These are phyloP conservation scores for Alternaria brassicae DNA, from an alignment of 2,329 filamentous ascomycete genomes.

Conservation along the genomic window DNA sequence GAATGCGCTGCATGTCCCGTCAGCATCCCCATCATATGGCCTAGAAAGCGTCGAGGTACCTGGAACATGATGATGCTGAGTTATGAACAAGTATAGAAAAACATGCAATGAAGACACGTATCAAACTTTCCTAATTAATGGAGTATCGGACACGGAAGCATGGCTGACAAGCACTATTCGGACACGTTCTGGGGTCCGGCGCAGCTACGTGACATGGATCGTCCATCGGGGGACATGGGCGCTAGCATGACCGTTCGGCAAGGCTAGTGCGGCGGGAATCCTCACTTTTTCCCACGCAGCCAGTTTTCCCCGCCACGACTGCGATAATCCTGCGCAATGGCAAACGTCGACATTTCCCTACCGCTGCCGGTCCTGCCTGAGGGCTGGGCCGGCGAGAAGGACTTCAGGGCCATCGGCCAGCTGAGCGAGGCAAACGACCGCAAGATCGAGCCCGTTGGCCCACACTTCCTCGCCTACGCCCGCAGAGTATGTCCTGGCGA, in stretches of 20 bases:
- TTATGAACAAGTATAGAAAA: conserved; percentile 21
- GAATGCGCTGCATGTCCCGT: conserved; percentile 68
- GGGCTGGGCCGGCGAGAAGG: conserved; percentile 86
- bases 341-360: conserved; percentile 67
- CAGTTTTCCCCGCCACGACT: conserved; percentile 15
- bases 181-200: conserved; percentile 18
- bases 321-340: conserved; percentile 60
- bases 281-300: conserved; percentile 16
- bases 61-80: conserved; percentile 45
- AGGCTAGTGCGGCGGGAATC: conserved; percentile 17
- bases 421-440: conserved; percentile 81
- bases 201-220: conserved; percentile 10
- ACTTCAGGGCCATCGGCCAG: conserved; percentile 84
- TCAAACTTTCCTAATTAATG: conserved; percentile 4
- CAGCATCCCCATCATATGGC: conserved; percentile 21
- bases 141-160: not conserved
- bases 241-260: conserved; percentile 19
- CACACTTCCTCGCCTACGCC: conserved; percentile 96
- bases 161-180: conserved; percentile 6
- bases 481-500: conserved; percentile 71
- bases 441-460: conserved; percentile 93
- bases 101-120: conserved; percentile 12
- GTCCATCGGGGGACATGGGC: conserved; percentile 1
- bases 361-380: conserved; percentile 77
- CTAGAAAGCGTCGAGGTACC: conserved; percentile 24